Conservation (phyloP, 1,284 basidiomycete species). For the Blastosporella zonata region DNA sequence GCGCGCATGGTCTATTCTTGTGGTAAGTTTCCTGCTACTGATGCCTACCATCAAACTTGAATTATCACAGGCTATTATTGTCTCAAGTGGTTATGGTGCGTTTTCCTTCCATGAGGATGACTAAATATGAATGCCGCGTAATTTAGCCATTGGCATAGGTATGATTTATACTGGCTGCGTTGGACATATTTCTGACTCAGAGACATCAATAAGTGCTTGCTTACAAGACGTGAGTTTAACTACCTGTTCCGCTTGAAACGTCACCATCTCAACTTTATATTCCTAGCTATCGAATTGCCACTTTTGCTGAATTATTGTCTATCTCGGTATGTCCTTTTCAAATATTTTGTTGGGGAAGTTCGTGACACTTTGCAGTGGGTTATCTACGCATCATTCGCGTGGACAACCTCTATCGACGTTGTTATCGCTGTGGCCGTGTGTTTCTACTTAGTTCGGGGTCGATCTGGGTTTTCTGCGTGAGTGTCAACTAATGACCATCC, state of each 20-base stretch:
- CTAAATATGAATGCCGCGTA: neutral
- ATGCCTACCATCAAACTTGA: neutral
- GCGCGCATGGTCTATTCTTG: slow-evolving; percentile 18
- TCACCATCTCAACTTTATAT: neutral
- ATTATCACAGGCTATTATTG: slow-evolving; percentile 12
- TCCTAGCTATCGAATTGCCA: slow-evolving; percentile 15
- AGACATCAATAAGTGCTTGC: slow-evolving; percentile 16
- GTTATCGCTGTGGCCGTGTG: slow-evolving; percentile 27
- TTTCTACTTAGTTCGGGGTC: slow-evolving; percentile 26
- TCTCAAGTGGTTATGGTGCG: slow-evolving; percentile 24
- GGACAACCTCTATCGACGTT: slow-evolving; percentile 26
- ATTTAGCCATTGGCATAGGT: slow-evolving; percentile 19
- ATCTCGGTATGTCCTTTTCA: slow-evolving; percentile 16
- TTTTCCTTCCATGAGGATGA: neutral
- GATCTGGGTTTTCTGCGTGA: slow-evolving; percentile 24
- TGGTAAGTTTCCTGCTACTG: slow-evolving; percentile 12
- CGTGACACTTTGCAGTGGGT: slow-evolving; percentile 18
- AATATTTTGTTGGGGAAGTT: neutral
- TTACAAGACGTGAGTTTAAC: slow-evolving; percentile 20
- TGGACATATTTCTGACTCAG: neutral
- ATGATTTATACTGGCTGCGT: neutral
- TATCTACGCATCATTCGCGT: slow-evolving; percentile 25
- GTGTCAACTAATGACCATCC: neutral
- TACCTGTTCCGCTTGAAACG: neutral
- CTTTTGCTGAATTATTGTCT: slow-evolving; percentile 17